Evolutionary conservation across 208 protist species (phyloP), one percentile per base, ranked within the genome.

Genomic region (Leishmania braziliensis): DNA sequence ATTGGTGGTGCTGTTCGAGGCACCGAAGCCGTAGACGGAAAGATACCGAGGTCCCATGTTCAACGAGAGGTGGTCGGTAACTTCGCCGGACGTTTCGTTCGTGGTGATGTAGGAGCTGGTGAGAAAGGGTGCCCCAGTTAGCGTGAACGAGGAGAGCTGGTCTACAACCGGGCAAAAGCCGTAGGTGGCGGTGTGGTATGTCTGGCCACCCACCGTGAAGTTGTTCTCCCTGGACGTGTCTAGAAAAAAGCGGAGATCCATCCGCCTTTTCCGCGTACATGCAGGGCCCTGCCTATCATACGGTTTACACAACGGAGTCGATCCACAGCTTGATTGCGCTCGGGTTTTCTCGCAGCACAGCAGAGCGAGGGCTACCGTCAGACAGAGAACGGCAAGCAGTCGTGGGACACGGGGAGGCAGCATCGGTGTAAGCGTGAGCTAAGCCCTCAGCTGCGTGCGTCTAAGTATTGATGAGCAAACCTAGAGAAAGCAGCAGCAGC

Each of bases 1-100:
- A 77, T 81, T 77, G 16, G 53, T 5, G 29, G 85, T 85, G 75
- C 75, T 86, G 78, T 95, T 89, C 20, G 88, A 89, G 77, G 85
- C 84, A 18, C 95, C 95, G 81, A 97, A 97, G 54, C 95, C 95
- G 79, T 89, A 96, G 48, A 91, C 89, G 63, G 89, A 94, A 18
- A 97, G 82, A 75, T 95, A 96, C 50, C 86, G 83, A 50, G 80
- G 68, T 8, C 56, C 76, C 18, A 75, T 33, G 63, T 82, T 76
- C 33, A 54, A 43, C 16, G 89, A 86, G 36, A 88, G 72, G 58
- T 78, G 63, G 66, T 80, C 39, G 39, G 39, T 76, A 33, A 73
- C 26, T 53, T 58, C 46, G 75, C 48, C 16, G 26, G 36, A 69
- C 16, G 73, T 79, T 29, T 18, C 48, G 74, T 80, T 56, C 23